Evolutionary conservation across 2,329 filamentous ascomycete species (phyloP), one percentile per base, ranked within the genome.

Genomic region (Ophiosphaerella herpotricha): DNA sequence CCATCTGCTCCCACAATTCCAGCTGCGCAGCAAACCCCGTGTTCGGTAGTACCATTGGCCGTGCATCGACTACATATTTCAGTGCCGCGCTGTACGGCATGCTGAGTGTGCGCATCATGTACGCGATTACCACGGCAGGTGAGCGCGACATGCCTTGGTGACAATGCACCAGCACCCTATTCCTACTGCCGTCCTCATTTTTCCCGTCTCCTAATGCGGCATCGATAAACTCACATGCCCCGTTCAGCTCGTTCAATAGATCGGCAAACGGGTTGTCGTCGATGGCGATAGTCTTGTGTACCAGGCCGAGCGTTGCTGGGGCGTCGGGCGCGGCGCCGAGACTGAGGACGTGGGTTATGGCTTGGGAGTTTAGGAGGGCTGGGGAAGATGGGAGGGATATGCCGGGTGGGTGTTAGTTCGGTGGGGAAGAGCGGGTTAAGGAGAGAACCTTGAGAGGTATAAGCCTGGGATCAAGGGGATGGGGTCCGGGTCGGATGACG

Each of bases 11-110:
- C 59, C 59, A 60, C 2, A 62, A 13, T 3, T 43, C 21, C 3
- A 58, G 32, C 38, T 62, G 59, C 5, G 50, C 42, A n/a, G 35
- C 49, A 46, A 60, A 63, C 18, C 57, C 59, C 11, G 23, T 40
- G 34, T 58, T 60, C 6, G 48, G 48, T 14, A 31, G 26, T 13
- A 58, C 50, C 1, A 50, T 16, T 4, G 39, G 7, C 2, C 57
- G 32, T 5, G 16, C 40, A 7, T 32, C 41, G 18, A 34, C 13
- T 5, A 53, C 57, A 12, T 50, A 7, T 9, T n/a, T 43, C 2
- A 60, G 45, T 5, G 59, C 57, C 3, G 11, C 18, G 2, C 42
- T 43, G 34, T 54, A 62, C 12, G 16, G 7, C 23, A 58, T 14
- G 1, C 24, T 7, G 8, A 43, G 48, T 18, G 13, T 13, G 12